Conservation (phyloP, 495 filamentous ascomycete genomes). For the Neurospora sp. region DNA sequence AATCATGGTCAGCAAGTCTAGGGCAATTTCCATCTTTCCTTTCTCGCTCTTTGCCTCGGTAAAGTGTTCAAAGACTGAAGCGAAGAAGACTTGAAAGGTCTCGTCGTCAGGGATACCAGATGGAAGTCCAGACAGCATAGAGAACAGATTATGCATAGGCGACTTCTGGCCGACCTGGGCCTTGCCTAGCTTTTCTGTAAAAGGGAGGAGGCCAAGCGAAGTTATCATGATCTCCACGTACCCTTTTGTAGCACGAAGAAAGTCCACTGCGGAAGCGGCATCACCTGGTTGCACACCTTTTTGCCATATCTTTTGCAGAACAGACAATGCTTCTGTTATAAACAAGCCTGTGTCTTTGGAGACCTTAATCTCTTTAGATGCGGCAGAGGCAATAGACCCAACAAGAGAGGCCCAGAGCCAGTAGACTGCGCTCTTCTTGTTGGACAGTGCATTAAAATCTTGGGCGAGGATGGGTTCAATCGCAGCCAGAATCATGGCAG, state of each 20-base stretch:
- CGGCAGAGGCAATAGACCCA: conserved; percentile 61
- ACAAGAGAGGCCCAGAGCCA: conserved; percentile 61
- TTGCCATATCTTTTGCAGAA: conserved; percentile 59
- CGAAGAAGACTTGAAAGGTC: conserved; percentile 30
- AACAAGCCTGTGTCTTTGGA: conserved; percentile 72
- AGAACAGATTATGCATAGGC: conserved; percentile 41
- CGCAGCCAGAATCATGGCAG: conserved; percentile 47
- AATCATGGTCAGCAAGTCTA: conserved; percentile 29
- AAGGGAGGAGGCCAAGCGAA: conserved; percentile 60
- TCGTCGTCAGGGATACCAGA: conserved; percentile 33
- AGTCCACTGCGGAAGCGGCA: conserved; percentile 27
- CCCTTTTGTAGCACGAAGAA: conserved; percentile 49
- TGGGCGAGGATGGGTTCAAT: conserved; percentile 53
- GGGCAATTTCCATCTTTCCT: conserved; percentile 28
- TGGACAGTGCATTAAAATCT: conserved; percentile 40
- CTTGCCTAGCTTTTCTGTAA: conserved; percentile 60
- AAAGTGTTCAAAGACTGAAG: conserved; percentile 35
- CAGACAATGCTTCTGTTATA: conserved; percentile 56
- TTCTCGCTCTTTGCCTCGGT: conserved; percentile 32
- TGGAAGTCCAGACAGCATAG: conserved; percentile 33
- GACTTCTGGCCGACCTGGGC: conserved; percentile 24
- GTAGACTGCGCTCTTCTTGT: conserved; percentile 37
- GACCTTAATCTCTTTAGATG: conserved; percentile 82
- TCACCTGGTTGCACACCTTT: conserved; percentile 18
- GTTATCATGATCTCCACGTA: conserved; percentile 52